phyloP scores from a whole-genome alignment of 805 yeast species.

The Wickerhamiella allomyrinae region DNA sequence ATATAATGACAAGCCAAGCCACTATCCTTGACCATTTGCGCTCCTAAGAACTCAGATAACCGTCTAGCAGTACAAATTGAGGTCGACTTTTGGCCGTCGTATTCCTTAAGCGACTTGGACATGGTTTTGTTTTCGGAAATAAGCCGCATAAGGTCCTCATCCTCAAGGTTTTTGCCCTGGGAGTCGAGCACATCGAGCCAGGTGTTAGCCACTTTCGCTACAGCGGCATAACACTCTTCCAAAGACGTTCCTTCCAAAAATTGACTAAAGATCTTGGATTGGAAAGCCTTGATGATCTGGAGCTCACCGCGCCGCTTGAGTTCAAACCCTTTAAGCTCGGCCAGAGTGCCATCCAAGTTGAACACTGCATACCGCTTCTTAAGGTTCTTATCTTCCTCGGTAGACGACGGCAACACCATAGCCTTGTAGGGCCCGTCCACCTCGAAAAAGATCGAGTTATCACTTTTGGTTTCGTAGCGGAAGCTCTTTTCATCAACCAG shows the following conservation, averaged over 20 bases:
- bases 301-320: conserved; percentile 93
- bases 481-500: conserved; percentile 50
- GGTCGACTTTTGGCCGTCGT: conserved; percentile 81
- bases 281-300: conserved; percentile 85
- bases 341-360: conserved; percentile 83
- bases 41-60: conserved; percentile 87
- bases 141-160: conserved; percentile 83
- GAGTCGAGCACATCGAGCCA: conserved; percentile 92
- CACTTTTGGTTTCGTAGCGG: conserved; percentile 65
- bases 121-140: conserved; percentile 93
- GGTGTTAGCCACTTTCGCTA: conserved; percentile 83
- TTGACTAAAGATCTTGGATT: conserved; percentile 81
- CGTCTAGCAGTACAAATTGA: conserved; percentile 91
- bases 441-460: conserved; percentile 91
- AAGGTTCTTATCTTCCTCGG: conserved; percentile 93
- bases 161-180: conserved; percentile 74
- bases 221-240: conserved; percentile 71
- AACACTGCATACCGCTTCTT: conserved; percentile 96
- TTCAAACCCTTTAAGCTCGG: conserved; percentile 94
- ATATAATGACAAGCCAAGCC: conserved; percentile 92
- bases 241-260: conserved; percentile 75
- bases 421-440: conserved; percentile 98
- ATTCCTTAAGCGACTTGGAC: conserved; percentile 83
- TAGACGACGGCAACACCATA: conserved; percentile 92
- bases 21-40: conserved; percentile 90